Percentiles rank a stretch among this genome's conserved stretches.
These are phyloP conservation scores for Penstemon davidsonii DNA, from an alignment of 257 asterid genomes.

Conservation along the genomic window DNA sequence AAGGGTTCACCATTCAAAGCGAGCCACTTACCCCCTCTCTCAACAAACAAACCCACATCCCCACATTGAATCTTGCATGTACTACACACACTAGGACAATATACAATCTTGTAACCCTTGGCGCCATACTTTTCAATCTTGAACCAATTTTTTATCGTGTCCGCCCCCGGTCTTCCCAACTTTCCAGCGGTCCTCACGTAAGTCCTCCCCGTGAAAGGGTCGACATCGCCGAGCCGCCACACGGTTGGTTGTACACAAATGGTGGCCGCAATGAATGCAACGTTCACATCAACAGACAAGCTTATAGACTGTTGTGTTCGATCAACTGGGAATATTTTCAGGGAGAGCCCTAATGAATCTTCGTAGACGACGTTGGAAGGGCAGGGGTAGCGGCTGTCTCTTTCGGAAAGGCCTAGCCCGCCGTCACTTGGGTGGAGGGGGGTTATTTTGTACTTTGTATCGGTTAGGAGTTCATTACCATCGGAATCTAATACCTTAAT, in stretches of 20 bases:
- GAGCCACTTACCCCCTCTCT: constrained; percentile 52
- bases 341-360: no score
- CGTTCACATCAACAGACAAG: constrained; percentile 40
- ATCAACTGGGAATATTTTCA: neutral
- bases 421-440: no score
- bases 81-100: constrained; percentile 49
- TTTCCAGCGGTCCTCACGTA: constrained; percentile 37
- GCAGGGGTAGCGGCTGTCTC: no score
- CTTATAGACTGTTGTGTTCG: constrained; percentile 22
- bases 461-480: no score
- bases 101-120: constrained; percentile 47
- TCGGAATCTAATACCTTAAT: no score
- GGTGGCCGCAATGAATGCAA: constrained; percentile 50
- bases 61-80: constrained; percentile 37
- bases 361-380: no score
- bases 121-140: constrained; percentile 37
- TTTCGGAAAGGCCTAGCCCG: no score
- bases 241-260: constrained; percentile 55
- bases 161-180: constrained; percentile 46
- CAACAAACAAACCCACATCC: constrained; percentile 47
- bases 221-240: constrained; percentile 42
- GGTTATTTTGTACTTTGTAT: no score
- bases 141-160: constrained; percentile 53
- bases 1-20: constrained; percentile 47
- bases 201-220: constrained; percentile 35